Base-by-base conservation (phyloP, 306 rosid genomes). In the Gleditsia sinensis region DNA sequence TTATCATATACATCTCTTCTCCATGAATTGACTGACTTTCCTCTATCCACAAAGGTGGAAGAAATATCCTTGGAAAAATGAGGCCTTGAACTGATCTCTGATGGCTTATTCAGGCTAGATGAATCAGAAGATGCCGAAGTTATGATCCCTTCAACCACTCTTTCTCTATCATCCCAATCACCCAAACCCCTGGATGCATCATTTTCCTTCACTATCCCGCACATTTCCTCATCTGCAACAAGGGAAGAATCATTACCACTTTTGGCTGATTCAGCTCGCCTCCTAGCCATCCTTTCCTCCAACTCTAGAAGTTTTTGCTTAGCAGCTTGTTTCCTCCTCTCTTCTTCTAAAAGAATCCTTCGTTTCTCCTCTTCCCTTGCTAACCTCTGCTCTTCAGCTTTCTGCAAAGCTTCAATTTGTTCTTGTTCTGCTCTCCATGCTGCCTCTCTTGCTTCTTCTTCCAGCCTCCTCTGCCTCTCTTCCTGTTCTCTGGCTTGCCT, bases 361-460 rank as follows among this genome's bases (percentile, higher is more conserved):
- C 50, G 92, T 77, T 87, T 94, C 57, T 94, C 98, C 74, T 87
- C 96, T 64, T 94, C 98, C 77, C 94, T 83, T 34, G 94, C 91
- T 36, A 86, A 24, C 81, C 92, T 86, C 73, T 73, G 92, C 83
- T 94, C 98, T 79, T 94, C 97, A 42, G 96, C 96, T 84, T 83
- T 94, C 59, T 17, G 88, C 78, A 88, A 57, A 55, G 88, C 76
- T 70, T 89, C 98, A 77, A 88, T 54, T 12, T 74, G 85, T 59
- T 94, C 98, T 81, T 91, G 96, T 78, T 94, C 95, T 74, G 85
- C 97, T 83, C 91, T 84, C 96, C 97, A 94, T 4, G 91, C 96
- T 54, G 96, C 93, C 83, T 91, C 97, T 80, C 98, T 89, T 30
- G 97, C 94, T 76, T 89, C 93, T 76, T 91, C 98, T 80, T 94